A percentile compares a stretch with the other conserved stretches of the same genome.
These are phyloP conservation scores for Fraxinus platypoda DNA, from an alignment of 305 asterid genomes.

Conservation along the genomic window DNA sequence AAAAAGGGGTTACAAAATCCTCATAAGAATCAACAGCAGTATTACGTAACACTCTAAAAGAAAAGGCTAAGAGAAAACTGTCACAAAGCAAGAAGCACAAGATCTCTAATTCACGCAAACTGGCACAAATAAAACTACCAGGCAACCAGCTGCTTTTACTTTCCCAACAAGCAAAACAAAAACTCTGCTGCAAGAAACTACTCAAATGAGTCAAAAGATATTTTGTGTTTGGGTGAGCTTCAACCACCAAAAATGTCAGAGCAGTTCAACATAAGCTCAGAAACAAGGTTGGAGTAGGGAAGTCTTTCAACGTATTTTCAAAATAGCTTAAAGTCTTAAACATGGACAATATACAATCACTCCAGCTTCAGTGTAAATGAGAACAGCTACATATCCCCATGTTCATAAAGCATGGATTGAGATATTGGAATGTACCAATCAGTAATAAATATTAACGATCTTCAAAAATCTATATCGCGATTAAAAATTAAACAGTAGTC, in stretches of 20 bases:
- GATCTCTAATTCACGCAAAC: neutral
- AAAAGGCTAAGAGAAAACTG: neutral
- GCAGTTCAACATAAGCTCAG: neutral
- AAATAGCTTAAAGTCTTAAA: neutral
- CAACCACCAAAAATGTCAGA: neutral
- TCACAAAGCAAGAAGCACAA: neutral
- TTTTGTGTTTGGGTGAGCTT: neutral
- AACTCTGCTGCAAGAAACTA: neutral
- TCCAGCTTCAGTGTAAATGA: neutral
- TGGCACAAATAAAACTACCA: neutral
- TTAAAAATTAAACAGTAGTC: neutral
- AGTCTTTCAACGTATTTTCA: neutral
- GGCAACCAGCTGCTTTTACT: neutral
- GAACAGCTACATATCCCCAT: neutral
- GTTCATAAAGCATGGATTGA: neutral
- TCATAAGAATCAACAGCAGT: neutral
- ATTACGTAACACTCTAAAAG: neutral
- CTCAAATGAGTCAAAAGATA: neutral
- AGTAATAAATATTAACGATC: neutral
- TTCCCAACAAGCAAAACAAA: neutral
- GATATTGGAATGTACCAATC: neutral
- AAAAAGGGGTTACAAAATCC: neutral
- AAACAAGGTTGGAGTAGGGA: neutral
- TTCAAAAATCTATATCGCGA: neutral
- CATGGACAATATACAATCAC: neutral